A percentile compares a stretch with the other conserved stretches of the same genome.
Evolutionary conservation across 805 yeast species (phyloP).

Genomic region (Myxozyma neotropica): DNA sequence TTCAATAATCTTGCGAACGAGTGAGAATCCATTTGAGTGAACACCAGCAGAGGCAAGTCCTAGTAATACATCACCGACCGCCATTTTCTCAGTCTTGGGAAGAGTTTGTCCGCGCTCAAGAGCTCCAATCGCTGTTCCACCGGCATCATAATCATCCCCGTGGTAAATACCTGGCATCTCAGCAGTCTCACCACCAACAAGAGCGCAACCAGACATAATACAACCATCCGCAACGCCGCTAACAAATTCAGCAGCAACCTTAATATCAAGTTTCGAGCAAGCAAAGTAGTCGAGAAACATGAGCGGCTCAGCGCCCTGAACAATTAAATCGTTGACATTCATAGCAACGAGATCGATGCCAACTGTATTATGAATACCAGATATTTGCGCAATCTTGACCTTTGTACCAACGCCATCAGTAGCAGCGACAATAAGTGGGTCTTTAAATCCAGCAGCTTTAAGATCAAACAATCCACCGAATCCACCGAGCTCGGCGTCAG

Average conservation of each 20-base stretch:
- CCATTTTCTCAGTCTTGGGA: constrained; percentile 71
- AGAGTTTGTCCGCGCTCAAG: constrained; percentile 72
- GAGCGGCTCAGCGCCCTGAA: constrained; percentile 98
- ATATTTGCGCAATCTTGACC: constrained; percentile 87
- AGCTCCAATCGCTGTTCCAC: constrained; percentile 98
- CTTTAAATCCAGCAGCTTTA: constrained; percentile 78
- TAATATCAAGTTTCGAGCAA: constrained; percentile 83
- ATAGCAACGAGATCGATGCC: constrained; percentile 98
- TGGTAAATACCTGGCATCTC: constrained; percentile 99
- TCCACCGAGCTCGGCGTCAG: constrained; percentile 98
- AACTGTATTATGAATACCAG: constrained; percentile 91
- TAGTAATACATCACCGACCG: constrained; percentile 75
- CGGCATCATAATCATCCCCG: constrained; percentile 94
- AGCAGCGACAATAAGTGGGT: constrained; percentile 86
- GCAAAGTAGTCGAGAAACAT: constrained; percentile 96
- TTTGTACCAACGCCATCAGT: constrained; percentile 99
- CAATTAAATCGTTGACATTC: constrained; percentile 97
- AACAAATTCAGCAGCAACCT: constrained; percentile 84
- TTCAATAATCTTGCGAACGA: constrained; percentile 89
- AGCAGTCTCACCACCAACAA: constrained; percentile 98
- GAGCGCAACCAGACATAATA: constrained; percentile 91
- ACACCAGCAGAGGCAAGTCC: constrained; percentile 92
- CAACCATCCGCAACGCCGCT: constrained; percentile 97
- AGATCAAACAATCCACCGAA: constrained; percentile 97
- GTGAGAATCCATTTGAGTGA: constrained; percentile 95